Evolutionary conservation across 805 yeast species (phyloP).

Genomic region (Cyberlindnera petersonii): DNA sequence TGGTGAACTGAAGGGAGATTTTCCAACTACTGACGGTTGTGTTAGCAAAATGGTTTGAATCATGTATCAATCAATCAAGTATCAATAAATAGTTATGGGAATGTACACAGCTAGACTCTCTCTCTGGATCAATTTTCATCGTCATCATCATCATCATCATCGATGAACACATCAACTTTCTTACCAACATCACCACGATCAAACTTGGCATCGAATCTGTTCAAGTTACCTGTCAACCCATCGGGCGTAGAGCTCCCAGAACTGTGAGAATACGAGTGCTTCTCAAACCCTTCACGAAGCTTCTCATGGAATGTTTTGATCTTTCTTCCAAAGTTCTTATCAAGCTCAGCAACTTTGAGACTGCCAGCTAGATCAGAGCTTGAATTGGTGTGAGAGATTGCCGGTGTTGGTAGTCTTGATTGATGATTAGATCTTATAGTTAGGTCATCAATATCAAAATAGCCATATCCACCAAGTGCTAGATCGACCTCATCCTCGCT

Average conservation of each 20-base stretch:
- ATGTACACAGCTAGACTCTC: too few relatives aligned
- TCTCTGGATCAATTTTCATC: too few relatives aligned
- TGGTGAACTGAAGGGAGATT: not conserved
- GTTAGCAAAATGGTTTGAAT: too few relatives aligned
- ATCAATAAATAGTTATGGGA: too few relatives aligned
- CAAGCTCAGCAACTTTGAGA: conserved; percentile 12
- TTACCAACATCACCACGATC: conserved; percentile 40
- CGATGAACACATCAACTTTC: conserved; percentile 26
- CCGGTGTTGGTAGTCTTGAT: conserved; percentile 26
- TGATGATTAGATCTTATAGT: conserved; percentile 53
- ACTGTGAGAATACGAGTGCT: conserved; percentile 7
- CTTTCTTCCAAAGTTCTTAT: conserved; percentile 21
- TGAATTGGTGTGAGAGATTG: conserved; percentile 15
- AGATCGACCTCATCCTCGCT: conserved; percentile 28
- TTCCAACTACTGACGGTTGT: too few relatives aligned
- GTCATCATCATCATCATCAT: conserved; percentile 16
- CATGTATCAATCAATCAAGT: too few relatives aligned
- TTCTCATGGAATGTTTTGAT: conserved; percentile 19
- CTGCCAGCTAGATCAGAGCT: not conserved
- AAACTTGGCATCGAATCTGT: conserved; percentile 35
- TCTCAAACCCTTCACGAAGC: conserved; percentile 24
- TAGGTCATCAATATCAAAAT: conserved; percentile 68
- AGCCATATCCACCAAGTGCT: conserved; percentile 72
- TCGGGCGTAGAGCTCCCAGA: conserved; percentile 6
- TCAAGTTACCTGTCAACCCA: conserved; percentile 11